Percentiles rank a stretch among this genome's conserved stretches.
These are phyloP conservation scores for Skeletonema costatum DNA, from an alignment of 108 stramenopile genomes.

Conservation along the genomic window DNA sequence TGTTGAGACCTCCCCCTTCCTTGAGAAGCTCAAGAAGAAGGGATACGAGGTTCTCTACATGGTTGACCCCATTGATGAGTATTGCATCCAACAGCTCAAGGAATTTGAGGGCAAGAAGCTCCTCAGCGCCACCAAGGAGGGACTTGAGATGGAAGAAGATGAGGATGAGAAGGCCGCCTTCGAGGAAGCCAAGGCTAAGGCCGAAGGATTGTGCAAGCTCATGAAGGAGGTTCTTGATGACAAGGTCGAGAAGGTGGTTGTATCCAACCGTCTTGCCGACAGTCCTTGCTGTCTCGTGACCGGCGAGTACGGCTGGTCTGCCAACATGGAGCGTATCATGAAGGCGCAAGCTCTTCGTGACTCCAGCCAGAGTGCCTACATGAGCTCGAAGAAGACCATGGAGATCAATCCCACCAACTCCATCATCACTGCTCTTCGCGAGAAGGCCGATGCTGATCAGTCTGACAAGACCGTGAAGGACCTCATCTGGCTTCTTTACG, in stretches of 20 bases:
- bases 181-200: constrained; percentile 97
- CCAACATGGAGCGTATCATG: constrained; percentile 99
- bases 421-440: constrained; percentile 97
- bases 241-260: constrained; percentile 99
- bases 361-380: constrained; percentile 96
- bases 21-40: constrained; percentile 99
- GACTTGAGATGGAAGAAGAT: constrained; percentile 88
- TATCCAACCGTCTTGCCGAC: constrained; percentile 98
- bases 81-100: constrained; percentile 99
- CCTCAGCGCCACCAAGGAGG: constrained; percentile 99
- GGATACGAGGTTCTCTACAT: constrained; percentile 99
- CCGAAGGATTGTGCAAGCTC: constrained; percentile 98
- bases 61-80: constrained; percentile 99
- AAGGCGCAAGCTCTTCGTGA: constrained; percentile 99
- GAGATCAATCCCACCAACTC: constrained; percentile 99
- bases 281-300: constrained; percentile 99
- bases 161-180: constrained; percentile 96
- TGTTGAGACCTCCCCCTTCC: constrained; percentile 99
- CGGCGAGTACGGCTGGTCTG: constrained; percentile 99
- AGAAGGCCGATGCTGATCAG: constrained; percentile 99
- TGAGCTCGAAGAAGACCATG: constrained; percentile 99
- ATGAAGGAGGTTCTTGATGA: constrained; percentile 99
- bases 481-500: constrained; percentile 99
- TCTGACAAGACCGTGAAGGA: constrained; percentile 99
- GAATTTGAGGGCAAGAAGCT: constrained; percentile 99